Evolutionary conservation across 2,329 filamentous ascomycete genomes (phyloP).

Genomic region (Pseudogymnoascus sp.): DNA sequence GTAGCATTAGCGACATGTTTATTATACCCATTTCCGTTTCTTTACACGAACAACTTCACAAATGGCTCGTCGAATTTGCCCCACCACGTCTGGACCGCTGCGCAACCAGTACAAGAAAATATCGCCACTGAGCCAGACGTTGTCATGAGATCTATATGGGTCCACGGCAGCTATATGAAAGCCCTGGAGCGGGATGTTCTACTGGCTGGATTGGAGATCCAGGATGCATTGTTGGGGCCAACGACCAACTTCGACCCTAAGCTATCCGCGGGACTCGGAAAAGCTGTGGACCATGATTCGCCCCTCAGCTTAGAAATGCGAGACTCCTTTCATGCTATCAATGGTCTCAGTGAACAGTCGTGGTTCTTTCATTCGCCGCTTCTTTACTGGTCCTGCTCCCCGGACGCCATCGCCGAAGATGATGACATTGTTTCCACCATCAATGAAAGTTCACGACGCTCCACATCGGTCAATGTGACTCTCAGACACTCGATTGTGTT

Average conservation of each 20-base stretch:
- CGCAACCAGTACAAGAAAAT: slow-evolving; percentile 50
- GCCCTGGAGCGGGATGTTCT: slow-evolving; percentile 60
- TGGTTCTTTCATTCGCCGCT: slow-evolving; percentile 80
- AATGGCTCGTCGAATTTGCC: slow-evolving; percentile 64
- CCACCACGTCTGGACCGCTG: slow-evolving; percentile 74
- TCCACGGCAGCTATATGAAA: slow-evolving; percentile 70
- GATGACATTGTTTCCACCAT: slow-evolving; percentile 58
- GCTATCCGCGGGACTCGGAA: slow-evolving; percentile 18
- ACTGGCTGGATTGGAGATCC: slow-evolving; percentile 57
- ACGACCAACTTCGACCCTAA: slow-evolving; percentile 48
- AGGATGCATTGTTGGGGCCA: slow-evolving; percentile 58
- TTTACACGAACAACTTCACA: slow-evolving; percentile 63
- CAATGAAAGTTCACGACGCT: slow-evolving; percentile 52
- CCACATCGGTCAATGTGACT: slow-evolving; percentile 63
- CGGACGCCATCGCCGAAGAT: slow-evolving; percentile 49
- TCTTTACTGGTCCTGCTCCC: slow-evolving; percentile 70
- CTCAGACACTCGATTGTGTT: slow-evolving; percentile 72
- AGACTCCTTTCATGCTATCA: slow-evolving; percentile 49
- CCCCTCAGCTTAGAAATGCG: slow-evolving; percentile 32
- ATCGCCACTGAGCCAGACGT: slow-evolving; percentile 52
- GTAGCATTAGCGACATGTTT: slow-evolving; percentile 61
- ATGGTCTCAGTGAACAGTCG: slow-evolving; percentile 51
- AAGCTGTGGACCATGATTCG: slow-evolving; percentile 9
- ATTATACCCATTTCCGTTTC: slow-evolving; percentile 66
- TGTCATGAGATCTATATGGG: slow-evolving; percentile 75